A percentile compares a stretch with the other conserved stretches of the same genome.
phyloP scores from a whole-genome alignment of 2,329 filamentous ascomycete species.

The Scolecobasidium constrictum region DNA sequence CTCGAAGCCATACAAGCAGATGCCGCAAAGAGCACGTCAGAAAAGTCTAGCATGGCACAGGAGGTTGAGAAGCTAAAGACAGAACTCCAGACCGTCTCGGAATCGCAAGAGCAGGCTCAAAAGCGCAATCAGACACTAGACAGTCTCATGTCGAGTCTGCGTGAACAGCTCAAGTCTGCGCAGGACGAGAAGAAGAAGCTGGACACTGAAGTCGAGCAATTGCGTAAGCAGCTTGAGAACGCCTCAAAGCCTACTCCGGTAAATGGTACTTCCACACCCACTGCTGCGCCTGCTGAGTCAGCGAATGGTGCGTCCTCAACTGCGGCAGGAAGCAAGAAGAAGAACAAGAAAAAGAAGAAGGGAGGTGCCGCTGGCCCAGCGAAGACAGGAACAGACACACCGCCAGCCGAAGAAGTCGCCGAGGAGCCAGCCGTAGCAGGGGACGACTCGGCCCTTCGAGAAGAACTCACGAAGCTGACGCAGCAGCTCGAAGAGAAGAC shows the following conservation, averaged over 20 bases:
- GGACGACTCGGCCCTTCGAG: conserved; percentile 21
- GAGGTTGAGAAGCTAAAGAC: conserved; percentile 22
- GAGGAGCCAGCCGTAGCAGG: conserved; percentile 4
- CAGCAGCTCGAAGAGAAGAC: conserved; percentile 47
- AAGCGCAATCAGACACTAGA: conserved; percentile 45
- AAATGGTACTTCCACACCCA: conserved; percentile 11
- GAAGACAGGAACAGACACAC: conserved; percentile 25
- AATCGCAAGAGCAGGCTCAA: conserved; percentile 29
- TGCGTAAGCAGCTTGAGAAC: conserved; percentile 20
- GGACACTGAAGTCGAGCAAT: conserved; percentile 29
- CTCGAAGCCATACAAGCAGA: conserved; percentile 16
- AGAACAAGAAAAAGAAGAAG: conserved; percentile 77
- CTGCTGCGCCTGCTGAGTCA: conserved; percentile 14
- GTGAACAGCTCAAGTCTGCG: conserved; percentile 42
- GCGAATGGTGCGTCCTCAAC: conserved; percentile 17
- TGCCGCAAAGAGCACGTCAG: conserved; percentile 15
- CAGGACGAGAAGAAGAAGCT: conserved; percentile 37
- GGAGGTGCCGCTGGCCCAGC: conserved; percentile 41
- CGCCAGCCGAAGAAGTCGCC: conserved; percentile 19
- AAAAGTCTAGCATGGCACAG: conserved; percentile 15
- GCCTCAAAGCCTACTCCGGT: conserved; percentile 6
- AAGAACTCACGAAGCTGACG: conserved; percentile 16
- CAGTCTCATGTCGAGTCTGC: conserved; percentile 43
- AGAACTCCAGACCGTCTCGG: conserved; percentile 16
- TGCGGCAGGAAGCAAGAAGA: conserved; percentile 53